Evolutionary conservation across 257 asterid species (phyloP).

Genomic region (Solanum tarijense): DNA sequence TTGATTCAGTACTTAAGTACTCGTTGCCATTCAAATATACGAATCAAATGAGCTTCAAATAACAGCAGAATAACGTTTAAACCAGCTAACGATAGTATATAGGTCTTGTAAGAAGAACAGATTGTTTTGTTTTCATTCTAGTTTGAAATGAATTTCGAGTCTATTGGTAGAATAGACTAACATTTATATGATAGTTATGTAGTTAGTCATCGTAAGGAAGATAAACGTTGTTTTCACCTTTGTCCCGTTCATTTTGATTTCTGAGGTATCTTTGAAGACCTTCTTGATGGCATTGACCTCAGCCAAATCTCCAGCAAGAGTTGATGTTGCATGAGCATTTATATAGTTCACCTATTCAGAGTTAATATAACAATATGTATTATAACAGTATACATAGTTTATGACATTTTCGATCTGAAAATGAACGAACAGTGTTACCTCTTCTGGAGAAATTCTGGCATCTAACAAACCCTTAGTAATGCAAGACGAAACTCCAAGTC

Average conservation of each 20-base stretch:
- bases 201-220: background rate
- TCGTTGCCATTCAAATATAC: background rate
- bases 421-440: constrained; percentile 21
- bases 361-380: background rate
- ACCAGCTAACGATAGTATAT: background rate
- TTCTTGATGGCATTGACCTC: constrained; percentile 64
- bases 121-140: background rate
- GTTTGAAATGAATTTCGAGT: background rate
- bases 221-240: constrained; percentile 20
- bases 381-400: background rate
- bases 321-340: constrained; percentile 74
- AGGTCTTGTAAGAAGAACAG: background rate
- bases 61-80: background rate
- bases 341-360: constrained; percentile 50
- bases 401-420: background rate
- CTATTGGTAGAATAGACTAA: background rate
- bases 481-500: constrained; percentile 39
- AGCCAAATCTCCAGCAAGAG: constrained; percentile 72
- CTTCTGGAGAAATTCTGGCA: constrained; percentile 55
- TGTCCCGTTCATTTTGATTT: constrained; percentile 65
- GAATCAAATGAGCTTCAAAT: background rate
- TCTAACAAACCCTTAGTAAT: constrained; percentile 28
- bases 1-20: background rate
- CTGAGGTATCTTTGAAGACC: constrained; percentile 54
- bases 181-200: background rate